A percentile compares a stretch with the other conserved stretches of the same genome.
phyloP scores from a whole-genome alignment of 345 rosid species.

The Pseudoturritis turrita region DNA sequence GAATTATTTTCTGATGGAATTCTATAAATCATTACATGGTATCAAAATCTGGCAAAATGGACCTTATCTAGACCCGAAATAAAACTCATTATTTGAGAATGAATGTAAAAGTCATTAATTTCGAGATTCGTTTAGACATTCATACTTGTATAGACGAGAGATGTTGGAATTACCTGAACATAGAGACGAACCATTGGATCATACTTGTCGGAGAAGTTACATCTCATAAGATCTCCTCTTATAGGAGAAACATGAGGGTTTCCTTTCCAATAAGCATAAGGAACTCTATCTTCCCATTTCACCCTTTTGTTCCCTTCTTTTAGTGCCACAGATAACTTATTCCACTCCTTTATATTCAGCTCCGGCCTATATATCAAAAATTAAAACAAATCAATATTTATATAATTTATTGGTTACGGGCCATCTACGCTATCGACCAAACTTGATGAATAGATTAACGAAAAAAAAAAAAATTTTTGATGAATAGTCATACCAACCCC shows the following conservation, averaged over 20 bases:
- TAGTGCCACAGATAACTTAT: slow-evolving; percentile 34
- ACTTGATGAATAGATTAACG: background rate
- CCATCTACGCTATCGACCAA: background rate
- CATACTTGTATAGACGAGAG: background rate
- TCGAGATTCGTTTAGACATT: background rate
- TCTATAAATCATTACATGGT: background rate
- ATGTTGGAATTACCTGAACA: slow-evolving; percentile 30
- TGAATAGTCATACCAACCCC: slow-evolving; percentile 51
- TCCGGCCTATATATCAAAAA: slow-evolving; percentile 49
- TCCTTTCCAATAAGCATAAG: slow-evolving; percentile 73
- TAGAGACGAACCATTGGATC: slow-evolving; percentile 45
- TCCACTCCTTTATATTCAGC: slow-evolving; percentile 66
- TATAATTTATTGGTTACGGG: background rate
- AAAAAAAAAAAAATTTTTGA: background rate
- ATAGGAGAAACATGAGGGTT: slow-evolving; percentile 39
- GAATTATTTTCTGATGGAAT: background rate
- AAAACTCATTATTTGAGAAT: background rate
- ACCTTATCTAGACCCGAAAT: background rate
- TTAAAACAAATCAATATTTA: background rate
- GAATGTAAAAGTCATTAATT: background rate
- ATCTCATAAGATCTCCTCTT: slow-evolving; percentile 48
- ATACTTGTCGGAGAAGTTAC: slow-evolving; percentile 37
- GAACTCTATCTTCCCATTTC: slow-evolving; percentile 58
- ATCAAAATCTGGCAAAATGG: background rate
- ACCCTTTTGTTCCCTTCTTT: slow-evolving; percentile 42